Percentiles rank a stretch among this genome's conserved stretches.
Evolutionary conservation across 345 rosid species (phyloP).

Genomic region (Tarenaya hassleriana): DNA sequence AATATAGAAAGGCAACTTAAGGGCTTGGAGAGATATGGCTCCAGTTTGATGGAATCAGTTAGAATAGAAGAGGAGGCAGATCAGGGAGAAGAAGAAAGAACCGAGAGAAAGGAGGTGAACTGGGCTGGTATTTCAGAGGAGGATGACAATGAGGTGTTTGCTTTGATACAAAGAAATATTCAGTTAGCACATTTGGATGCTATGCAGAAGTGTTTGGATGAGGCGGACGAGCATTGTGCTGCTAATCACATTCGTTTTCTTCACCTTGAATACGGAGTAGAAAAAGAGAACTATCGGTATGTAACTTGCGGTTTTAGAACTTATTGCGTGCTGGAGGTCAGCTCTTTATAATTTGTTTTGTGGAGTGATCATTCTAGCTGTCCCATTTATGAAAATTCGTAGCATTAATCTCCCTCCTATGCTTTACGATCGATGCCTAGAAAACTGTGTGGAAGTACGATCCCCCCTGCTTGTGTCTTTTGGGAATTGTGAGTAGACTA

Average conservation of each 20-base stretch:
- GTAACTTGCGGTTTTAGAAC: conserved; percentile 18
- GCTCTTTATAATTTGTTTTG: not conserved
- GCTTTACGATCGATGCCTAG: too few species aligned
- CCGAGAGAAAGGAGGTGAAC: not conserved
- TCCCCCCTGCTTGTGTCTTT: too few species aligned
- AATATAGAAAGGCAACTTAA: conserved; percentile 61
- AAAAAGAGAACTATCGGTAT: conserved; percentile 63
- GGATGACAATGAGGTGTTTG: conserved; percentile 44
- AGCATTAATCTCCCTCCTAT: too few species aligned
- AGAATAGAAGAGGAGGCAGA: conserved; percentile 31
- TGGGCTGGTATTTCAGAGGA: conserved; percentile 25
- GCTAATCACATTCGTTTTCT: conserved; percentile 57
- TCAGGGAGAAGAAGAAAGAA: conserved; percentile 13
- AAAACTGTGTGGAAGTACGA: too few species aligned
- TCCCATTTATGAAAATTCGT: not conserved
- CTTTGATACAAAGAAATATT: conserved; percentile 46
- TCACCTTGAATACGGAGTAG: conserved; percentile 61
- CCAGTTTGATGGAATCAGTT: conserved; percentile 39
- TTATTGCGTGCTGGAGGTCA: conserved; percentile 7
- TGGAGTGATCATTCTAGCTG: conserved; percentile 1
- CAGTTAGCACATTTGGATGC: conserved; percentile 79
- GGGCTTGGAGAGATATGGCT: conserved; percentile 37
- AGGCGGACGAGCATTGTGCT: conserved; percentile 51
- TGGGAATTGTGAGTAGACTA: too few species aligned
- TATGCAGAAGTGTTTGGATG: conserved; percentile 35